Conservation (phyloP, 495 filamentous ascomycete genomes). For the Tuber magnatum region DNA sequence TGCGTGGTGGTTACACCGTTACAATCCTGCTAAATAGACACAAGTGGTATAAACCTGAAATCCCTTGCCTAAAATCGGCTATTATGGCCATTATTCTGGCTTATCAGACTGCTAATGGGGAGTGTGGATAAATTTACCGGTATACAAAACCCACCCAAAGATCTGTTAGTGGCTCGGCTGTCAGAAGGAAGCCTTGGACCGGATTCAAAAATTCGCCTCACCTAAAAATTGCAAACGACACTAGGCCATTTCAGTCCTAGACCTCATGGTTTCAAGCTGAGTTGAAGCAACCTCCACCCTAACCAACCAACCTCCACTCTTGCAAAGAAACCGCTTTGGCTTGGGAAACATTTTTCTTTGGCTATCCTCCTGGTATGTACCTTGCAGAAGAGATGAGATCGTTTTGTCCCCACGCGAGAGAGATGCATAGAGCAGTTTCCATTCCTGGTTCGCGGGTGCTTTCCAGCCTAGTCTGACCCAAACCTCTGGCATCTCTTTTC, state of each 20-base stretch:
- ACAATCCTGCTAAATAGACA: not conserved
- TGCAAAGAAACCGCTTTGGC: not conserved
- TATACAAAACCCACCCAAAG: not conserved
- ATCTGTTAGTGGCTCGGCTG: not conserved
- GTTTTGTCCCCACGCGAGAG: constrained; percentile 19
- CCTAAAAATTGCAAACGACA: constrained; percentile 28
- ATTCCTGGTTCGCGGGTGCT: constrained; percentile 32
- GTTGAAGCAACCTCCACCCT: not conserved
- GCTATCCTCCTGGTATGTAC: constrained; percentile 16
- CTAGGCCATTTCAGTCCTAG: not conserved
- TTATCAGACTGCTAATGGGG: not conserved
- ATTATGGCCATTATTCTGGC: not conserved
- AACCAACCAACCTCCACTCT: constrained; percentile 14
- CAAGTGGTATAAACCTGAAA: not conserved
- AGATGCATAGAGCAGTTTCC: constrained; percentile 19
- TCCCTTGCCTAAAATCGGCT: not conserved
- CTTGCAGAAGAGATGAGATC: constrained; percentile 22
- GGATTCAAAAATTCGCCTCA: constrained; percentile 25
- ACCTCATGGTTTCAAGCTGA: constrained; percentile 5
- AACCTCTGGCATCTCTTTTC: not conserved
- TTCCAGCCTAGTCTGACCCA: constrained; percentile 12
- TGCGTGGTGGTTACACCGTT: not conserved
- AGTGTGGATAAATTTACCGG: too few species aligned
- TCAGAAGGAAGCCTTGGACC: not conserved
- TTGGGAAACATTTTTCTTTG: not conserved